These are phyloP conservation scores for Botrytis galanthina DNA, from an alignment of 2,329 filamentous ascomycete species.

Conservation along the genomic window DNA sequence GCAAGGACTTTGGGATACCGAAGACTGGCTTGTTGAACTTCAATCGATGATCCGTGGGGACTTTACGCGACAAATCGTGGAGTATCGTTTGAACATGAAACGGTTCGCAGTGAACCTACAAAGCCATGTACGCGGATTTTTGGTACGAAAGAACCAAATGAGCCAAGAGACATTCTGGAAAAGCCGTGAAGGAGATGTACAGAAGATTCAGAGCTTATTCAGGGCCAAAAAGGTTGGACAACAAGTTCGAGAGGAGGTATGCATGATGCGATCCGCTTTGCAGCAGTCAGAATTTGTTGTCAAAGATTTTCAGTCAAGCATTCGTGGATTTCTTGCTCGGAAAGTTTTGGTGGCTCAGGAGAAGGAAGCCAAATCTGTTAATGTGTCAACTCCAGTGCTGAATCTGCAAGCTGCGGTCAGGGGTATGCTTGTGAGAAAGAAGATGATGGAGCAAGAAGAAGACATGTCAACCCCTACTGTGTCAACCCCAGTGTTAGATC, in stretches of 20 bases:
- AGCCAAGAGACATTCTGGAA: conserved; percentile 67
- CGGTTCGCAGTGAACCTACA: conserved; percentile 78
- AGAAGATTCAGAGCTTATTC: conserved; percentile 79
- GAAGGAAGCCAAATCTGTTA: conserved; percentile 51
- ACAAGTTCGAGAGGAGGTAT: conserved; percentile 51
- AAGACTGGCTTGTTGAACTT: conserved; percentile 73
- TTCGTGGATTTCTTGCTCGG: conserved; percentile 66
- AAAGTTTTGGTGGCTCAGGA: conserved; percentile 56
- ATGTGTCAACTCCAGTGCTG: conserved; percentile 48
- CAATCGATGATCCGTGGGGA: conserved; percentile 87
- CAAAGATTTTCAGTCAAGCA: conserved; percentile 61
- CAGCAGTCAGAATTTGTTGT: conserved; percentile 62
- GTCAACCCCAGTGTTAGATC: conserved; percentile 51
- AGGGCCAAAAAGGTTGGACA: conserved; percentile 59
- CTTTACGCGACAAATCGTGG: conserved; percentile 77
- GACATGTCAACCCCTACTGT: conserved; percentile 37
- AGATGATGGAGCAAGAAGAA: not conserved
- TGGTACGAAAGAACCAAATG: conserved; percentile 63
- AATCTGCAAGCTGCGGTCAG: conserved; percentile 42
- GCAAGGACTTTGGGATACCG: conserved; percentile 85
- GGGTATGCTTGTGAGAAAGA: conserved; percentile 49
- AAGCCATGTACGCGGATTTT: conserved; percentile 71
- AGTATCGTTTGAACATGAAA: conserved; percentile 80
- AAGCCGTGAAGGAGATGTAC: conserved; percentile 66
- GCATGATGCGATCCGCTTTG: conserved; percentile 57